These are phyloP conservation scores for Dichotomocladium elegans DNA, from an alignment of 371 early-diverging fungal genomes.

Conservation along the genomic window DNA sequence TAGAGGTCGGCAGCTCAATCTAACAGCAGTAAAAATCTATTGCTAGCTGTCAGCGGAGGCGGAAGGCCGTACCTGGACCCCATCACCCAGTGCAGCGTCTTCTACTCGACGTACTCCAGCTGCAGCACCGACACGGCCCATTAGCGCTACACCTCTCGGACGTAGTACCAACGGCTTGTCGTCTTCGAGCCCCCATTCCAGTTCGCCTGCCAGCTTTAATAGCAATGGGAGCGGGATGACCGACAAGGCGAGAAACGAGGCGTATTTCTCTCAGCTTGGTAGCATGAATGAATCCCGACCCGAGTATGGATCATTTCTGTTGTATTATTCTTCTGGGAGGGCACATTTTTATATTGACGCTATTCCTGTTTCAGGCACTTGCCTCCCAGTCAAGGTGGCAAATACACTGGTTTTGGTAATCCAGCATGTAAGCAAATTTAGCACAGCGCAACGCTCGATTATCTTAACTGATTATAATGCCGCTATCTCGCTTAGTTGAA, in stretches of 20 bases:
- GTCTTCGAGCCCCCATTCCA: slow-evolving; percentile 7
- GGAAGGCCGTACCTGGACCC: slow-evolving; percentile 73
- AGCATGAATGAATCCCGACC: slow-evolving; percentile 56
- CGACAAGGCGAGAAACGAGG: slow-evolving; percentile 67
- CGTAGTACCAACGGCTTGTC: slow-evolving; percentile 19
- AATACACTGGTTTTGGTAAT: slow-evolving; percentile 88
- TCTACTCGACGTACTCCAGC: slow-evolving; percentile 16
- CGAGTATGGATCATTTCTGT: no score
- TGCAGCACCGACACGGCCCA: slow-evolving; percentile 23
- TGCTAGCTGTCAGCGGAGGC: slow-evolving; percentile 66
- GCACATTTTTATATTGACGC: slow-evolving; percentile 4
- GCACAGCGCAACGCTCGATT: no score
- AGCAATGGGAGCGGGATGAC: slow-evolving; percentile 5
- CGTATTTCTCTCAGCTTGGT: slow-evolving; percentile 66
- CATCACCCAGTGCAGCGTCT: slow-evolving; percentile 26
- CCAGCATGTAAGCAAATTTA: slow-evolving; percentile 42
- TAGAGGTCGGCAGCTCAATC: no score
- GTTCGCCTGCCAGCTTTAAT: slow-evolving; percentile 11
- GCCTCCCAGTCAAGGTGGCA: slow-evolving; percentile 92
- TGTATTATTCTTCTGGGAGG: slow-evolving; percentile 4
- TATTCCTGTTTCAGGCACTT: slow-evolving; percentile 39
- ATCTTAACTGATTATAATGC: not conserved
- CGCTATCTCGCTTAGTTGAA: slow-evolving; percentile 21
- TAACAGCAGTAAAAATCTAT: not conserved
- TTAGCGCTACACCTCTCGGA: slow-evolving; percentile 16